Conservation (phyloP, 2,329 filamentous ascomycete genomes). For the Sporothrix dimorphospora region DNA sequence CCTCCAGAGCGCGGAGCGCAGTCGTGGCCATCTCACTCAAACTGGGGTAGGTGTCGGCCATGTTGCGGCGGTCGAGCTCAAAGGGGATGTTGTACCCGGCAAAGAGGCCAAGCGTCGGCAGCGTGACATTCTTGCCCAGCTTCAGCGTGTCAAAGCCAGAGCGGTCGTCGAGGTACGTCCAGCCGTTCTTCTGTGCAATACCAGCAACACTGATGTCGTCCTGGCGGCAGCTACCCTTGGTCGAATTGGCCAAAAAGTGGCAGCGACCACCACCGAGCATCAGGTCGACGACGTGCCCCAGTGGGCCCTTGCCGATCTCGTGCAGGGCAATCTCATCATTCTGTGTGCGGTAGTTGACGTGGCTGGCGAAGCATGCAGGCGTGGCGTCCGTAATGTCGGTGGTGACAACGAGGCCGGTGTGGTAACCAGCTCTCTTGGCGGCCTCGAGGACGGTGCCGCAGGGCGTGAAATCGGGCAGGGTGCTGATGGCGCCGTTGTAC, state of each 20-base stretch:
- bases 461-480: constrained; percentile 79
- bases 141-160: constrained; percentile 75
- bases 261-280: constrained; percentile 93
- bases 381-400: constrained; percentile 95
- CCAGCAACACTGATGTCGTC: constrained; percentile 77
- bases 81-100: constrained; percentile 84
- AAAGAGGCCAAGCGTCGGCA: constrained; percentile 86
- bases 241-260: constrained; percentile 85
- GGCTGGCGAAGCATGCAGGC: constrained; percentile 90
- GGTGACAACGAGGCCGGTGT: constrained; percentile 91
- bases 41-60: constrained; percentile 81
- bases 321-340: constrained; percentile 92
- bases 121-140: constrained; percentile 65
- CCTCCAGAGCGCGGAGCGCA: constrained; percentile 76
- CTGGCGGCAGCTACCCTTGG: constrained; percentile 75
- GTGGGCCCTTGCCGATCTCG: constrained; percentile 82
- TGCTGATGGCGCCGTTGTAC: constrained; percentile 95
- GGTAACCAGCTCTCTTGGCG: constrained; percentile 87
- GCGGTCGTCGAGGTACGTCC: constrained; percentile 75
- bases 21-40: constrained; percentile 88
- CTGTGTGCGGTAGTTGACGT: constrained; percentile 77
- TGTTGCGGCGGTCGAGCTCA: constrained; percentile 83
- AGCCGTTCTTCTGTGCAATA: constrained; percentile 75
- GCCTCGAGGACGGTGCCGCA: constrained; percentile 94
- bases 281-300: constrained; percentile 86